Percentiles rank a stretch among this genome's conserved stretches.
Evolutionary conservation across 2,329 filamentous ascomycete species (phyloP).

Genomic region (Aureobasidium musti): DNA sequence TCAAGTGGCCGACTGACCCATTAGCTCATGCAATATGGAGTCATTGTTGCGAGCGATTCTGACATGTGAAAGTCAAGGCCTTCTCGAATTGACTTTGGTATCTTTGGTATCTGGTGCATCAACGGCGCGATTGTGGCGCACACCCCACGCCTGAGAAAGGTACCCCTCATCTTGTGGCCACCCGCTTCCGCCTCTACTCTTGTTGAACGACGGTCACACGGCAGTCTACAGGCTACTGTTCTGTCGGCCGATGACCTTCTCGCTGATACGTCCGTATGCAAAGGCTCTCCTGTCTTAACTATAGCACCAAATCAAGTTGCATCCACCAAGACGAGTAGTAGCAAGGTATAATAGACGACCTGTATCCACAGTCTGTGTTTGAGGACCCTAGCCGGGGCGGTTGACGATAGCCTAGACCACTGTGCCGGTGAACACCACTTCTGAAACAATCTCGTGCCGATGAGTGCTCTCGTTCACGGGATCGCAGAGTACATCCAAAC

Average conservation of each 20-base stretch:
- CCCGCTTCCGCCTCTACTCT: conserved; percentile 15
- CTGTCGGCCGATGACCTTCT: background rate
- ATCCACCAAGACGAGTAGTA: background rate
- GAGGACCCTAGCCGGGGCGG: background rate
- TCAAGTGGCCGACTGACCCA: conserved; percentile 12
- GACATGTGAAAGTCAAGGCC: conserved; percentile 26
- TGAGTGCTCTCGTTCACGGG: conserved; percentile 1
- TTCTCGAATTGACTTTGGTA: conserved; percentile 26
- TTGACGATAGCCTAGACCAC: conserved; percentile 5
- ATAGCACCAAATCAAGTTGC: background rate
- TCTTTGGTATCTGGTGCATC: conserved; percentile 19
- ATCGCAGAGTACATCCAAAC: background rate
- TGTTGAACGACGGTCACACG: conserved; percentile 20
- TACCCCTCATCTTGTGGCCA: conserved; percentile 25
- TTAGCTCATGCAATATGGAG: conserved; percentile 13
- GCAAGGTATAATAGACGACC: conserved; percentile 20
- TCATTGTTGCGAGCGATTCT: conserved; percentile 13
- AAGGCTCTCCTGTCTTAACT: background rate
- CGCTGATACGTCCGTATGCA: conserved; percentile 17
- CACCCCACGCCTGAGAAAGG: conserved; percentile 12
- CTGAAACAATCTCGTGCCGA: conserved; percentile 22
- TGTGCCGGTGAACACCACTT: conserved; percentile 4
- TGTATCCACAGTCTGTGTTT: background rate
- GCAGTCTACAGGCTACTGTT: conserved; percentile 10
- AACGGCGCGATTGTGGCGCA: conserved; percentile 28